Base-by-base conservation (phyloP, 345 rosid species). In the Fremontodendron californicum region DNA sequence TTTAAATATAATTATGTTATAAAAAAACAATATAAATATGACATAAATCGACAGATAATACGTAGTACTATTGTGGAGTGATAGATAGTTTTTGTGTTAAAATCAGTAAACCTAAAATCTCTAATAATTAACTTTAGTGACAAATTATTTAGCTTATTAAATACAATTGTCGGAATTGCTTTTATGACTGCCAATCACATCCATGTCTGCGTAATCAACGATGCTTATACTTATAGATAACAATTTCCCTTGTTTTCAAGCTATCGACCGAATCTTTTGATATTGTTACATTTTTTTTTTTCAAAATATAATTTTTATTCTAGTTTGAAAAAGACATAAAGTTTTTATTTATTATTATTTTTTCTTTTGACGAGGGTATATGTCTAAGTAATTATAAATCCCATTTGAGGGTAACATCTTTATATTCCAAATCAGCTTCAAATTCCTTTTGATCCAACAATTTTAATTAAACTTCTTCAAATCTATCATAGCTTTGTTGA, bases 181-280 rank as follows among this genome's bases (percentile, higher is more conserved):
- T 58, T 43, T 60, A 19, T 64, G 31, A 68, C 27, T 69, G 58
- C 73, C 85, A 78, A 81, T 88, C 89, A 81, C 84, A 78, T 78
- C 83, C 74, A 75, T 73, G 80, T 15, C 78, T 75, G 66, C 62
- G 45, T 55, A 74, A 79, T 80, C 82, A 62, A 77, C 79, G 83
- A 88, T 85, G 90, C 88, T 78, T 86, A 80, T 86, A 83, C 93
- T 91, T 89, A 90, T 86, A 86, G 90, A 84, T 79, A 91, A 88
- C 93, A 86, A 86, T 85, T 87, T 88, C 90, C 89, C 83, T 81
- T 78, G 84, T 81, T 83, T 81, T 82, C 83, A 91, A 89, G 92
- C 75, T 84, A 83, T 77, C 87, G 83, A 73, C 76, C 85, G 89
- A 90, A 88, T 91, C 92, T 85, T 87, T 79, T 82, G 81, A 80